Evolutionary conservation across 306 rosid genomes (phyloP), one percentile per base, ranked within the genome.

Genomic region (Dalbergia cochinchinensis): DNA sequence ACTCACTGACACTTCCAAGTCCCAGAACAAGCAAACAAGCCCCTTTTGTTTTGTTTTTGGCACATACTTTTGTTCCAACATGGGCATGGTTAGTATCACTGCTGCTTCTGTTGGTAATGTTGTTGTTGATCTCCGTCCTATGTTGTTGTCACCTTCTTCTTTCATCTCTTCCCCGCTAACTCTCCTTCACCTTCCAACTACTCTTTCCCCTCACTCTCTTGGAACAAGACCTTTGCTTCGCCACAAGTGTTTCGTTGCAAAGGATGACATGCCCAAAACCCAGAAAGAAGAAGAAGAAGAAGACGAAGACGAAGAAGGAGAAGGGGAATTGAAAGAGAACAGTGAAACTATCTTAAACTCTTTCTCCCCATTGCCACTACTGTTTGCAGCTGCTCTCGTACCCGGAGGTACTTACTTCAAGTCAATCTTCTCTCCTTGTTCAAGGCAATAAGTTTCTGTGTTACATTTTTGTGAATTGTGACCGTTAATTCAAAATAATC

Each of bases 371-470:
- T 62, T 94, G 80, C 94, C 97, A 68, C 84, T 92, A 33, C 69
- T 94, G 14, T 79, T 75, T 64, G 70, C 89, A 26, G 97, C 92
- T 78, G 81, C 92, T 76, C 89, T 87, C 60, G 19, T 94, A 57
- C 97, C 99, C 7, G 99, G 97, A 86, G 97, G 99, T 94, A 77
- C 41, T 63, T 90, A 74, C 47, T 65, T 42, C 61, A 12, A 6
- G 48, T 4, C 5, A 8, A 65, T 7, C 12, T 5, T 37, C 55
- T 26, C 16, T 13, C 0, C 13, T 42, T 10, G 8, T 41, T 4
- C 64, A 4, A 73, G 1, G 20, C 34, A 19, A 19, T 19, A 11
- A 0, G 1, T 58, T 55, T 39, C 2, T 19, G 1, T 47, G 14
- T 4, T 2, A 3, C 15, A 12, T 10, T 6, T 22, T 39, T 7